Evolutionary conservation across 805 yeast genomes (phyloP), one percentile per base, ranked within the genome.

Genomic region (Wickerhamiella galacta): DNA sequence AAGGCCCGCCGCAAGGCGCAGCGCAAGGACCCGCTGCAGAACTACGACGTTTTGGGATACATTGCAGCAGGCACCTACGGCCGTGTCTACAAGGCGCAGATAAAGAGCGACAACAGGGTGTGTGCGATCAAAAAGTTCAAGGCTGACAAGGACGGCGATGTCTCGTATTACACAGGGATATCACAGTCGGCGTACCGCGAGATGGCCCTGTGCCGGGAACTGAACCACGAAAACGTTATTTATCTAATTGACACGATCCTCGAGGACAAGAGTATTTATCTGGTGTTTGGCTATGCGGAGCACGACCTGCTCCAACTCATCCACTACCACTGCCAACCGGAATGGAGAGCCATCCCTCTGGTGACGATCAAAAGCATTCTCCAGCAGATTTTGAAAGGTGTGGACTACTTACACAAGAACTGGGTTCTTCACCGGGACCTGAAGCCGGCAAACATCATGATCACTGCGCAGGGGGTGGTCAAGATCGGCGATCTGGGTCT

Each of bases 1-100:
- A 67, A 70, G 42, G 54, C 59, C 16, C 61, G 87, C 25, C 68
- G 70, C 47, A 94, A 82, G 49, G 53, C 66, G 17, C 56, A 68
- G 10, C 57, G 94, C 33, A 64, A 70, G 20, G 72, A 79, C 2
- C 94, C 90, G 3, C 57, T 82, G n/a, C 75, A 76, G 33, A 77
- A 75, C 45, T 90, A 85, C 55, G 85, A 77, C 40, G 76, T 90
- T 38, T 57, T 83, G 12, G 98, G 98, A 0, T 90, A 90, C 54
- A 90, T 90, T 37, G 98, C 98, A 1, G 95, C 98, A 0, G 98
- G 98, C 25, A 90, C 98, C 0, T 90, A 90, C 54, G 98, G 98
- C 37, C 70, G 82, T 37, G 94, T 82, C 16, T 90, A 83, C 60
- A 87, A 90, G 51, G 96, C 95, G 6, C 68, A 68, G 39, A 64